Percentiles rank a stretch among this genome's conserved stretches.
Evolutionary conservation across 2,329 filamentous ascomycete species (phyloP).

Genomic region (Phoma sp.): DNA sequence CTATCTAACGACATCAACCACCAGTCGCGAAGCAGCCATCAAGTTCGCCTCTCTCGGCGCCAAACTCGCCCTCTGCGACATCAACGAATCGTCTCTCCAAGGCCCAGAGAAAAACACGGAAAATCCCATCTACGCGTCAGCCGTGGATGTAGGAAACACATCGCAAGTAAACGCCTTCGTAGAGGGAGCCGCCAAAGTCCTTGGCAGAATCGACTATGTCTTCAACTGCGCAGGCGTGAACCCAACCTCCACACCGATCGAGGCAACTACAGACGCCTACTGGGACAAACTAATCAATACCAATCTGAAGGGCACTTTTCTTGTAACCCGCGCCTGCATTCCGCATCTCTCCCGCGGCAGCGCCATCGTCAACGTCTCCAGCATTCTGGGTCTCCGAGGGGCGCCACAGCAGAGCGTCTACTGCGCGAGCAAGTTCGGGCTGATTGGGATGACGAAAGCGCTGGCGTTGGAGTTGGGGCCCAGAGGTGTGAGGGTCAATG

Average conservation of each 20-base stretch:
- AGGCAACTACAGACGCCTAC: slow-evolving; percentile 54
- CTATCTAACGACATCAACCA: background rate
- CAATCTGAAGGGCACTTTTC: slow-evolving; percentile 55
- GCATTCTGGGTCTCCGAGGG: slow-evolving; percentile 33
- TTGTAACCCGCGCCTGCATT: slow-evolving; percentile 51
- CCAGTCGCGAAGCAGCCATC: slow-evolving; percentile 53
- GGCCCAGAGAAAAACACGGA: slow-evolving; percentile 50
- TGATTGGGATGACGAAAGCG: slow-evolving; percentile 44
- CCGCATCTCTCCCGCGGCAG: slow-evolving; percentile 41
- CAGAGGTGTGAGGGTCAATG: slow-evolving; percentile 38
- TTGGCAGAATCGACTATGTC: slow-evolving; percentile 49
- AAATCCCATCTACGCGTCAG: slow-evolving; percentile 35
- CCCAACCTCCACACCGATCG: slow-evolving; percentile 51
- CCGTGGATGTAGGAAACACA: slow-evolving; percentile 56
- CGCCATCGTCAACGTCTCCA: slow-evolving; percentile 39
- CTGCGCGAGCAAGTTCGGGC: slow-evolving; percentile 44
- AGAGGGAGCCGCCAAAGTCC: slow-evolving; percentile 33
- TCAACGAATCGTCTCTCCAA: slow-evolving; percentile 37
- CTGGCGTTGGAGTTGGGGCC: slow-evolving; percentile 43
- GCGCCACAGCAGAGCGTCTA: slow-evolving; percentile 39
- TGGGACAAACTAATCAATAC: slow-evolving; percentile 55
- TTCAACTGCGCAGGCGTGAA: slow-evolving; percentile 59
- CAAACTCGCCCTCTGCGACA: slow-evolving; percentile 42
- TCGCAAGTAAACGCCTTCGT: slow-evolving; percentile 53
- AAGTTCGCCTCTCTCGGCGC: slow-evolving; percentile 56